These are phyloP conservation scores for Agrocybe praecox DNA, from an alignment of 768 basidiomycete species.

Conservation along the genomic window DNA sequence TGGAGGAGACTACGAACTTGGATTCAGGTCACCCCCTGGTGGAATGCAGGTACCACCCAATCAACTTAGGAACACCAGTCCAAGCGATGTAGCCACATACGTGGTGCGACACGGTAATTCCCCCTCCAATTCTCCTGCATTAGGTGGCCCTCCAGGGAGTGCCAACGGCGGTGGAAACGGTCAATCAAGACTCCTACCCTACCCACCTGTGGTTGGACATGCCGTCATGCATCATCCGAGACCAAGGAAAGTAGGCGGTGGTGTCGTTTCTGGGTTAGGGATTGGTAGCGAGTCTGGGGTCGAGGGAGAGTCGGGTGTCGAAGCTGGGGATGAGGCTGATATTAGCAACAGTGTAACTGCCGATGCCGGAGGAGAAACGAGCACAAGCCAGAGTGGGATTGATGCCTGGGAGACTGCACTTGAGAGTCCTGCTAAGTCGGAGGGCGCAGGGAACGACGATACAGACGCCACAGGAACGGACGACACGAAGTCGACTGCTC, in stretches of 20 bases:
- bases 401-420: slow-evolving; percentile 11
- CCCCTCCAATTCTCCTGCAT: slow-evolving; percentile 5
- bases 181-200: slow-evolving; percentile 18
- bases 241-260: slow-evolving; percentile 21
- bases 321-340: not conserved
- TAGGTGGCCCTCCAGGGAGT: not conserved
- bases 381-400: slow-evolving; percentile 3
- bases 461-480: not conserved
- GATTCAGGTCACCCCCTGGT: slow-evolving; percentile 6
- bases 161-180: not conserved
- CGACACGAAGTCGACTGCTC: not conserved
- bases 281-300: not conserved
- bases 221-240: slow-evolving; percentile 23
- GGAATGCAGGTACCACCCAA: not conserved
- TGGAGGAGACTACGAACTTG: slow-evolving; percentile 18
- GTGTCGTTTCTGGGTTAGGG: not conserved
- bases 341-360: not conserved
- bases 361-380: not conserved
- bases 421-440: not conserved
- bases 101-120: slow-evolving; percentile 18
- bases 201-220: slow-evolving; percentile 23
- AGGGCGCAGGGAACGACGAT: not conserved
- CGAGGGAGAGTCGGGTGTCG: not conserved
- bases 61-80: slow-evolving; percentile 14
- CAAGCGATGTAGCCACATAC: slow-evolving; percentile 10